Base-by-base conservation (phyloP, 306 rosid species). In the Cyamopsis tetragonoloba region DNA sequence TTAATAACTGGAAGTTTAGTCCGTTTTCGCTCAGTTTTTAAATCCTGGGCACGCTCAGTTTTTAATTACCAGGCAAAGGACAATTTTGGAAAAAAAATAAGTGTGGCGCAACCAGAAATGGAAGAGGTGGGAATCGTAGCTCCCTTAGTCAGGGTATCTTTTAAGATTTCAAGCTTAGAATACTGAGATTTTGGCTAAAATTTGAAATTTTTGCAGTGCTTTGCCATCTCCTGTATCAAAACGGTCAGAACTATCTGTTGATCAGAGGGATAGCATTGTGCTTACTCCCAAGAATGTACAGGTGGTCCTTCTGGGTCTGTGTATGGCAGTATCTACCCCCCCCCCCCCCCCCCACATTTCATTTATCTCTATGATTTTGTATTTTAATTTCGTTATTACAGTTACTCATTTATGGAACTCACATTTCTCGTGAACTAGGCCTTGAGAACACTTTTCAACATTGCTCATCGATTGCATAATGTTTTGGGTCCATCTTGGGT, bases 401-500 rank as follows among this genome's bases (percentile, higher is more conserved):
- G 41, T 14, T 43, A 60, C 63, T 71, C 49, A 62, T 27, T 32
- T 59, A 31, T 70, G 35, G 49, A 28, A 35, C 62, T 46, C 26
- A 49, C 61, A 50, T 34, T 80, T 81, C 55, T 68, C 72, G 19
- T 75, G 35, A 69, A 76, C 76, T 77, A 92, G 98, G 98, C 98
- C 66, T 85, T 92, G 74, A 88, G 98, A 83, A 92, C 98, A 59
- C 92, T 92, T 51, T 92, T 92, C 91, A 92, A 92, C 83, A 86
- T 89, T 73, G 96, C 98, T 67, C 98, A 92, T 62, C 92, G 98
- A 41, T 73, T 92, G 72, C 96, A 87, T 76, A 92, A 92, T 81
- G 93, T 92, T 77, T 70, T 92, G 89, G 98, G 98, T 12, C 96
- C 93, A 58, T 92, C 98, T 10, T 92, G 98, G 98, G 96, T 92